Base-by-base conservation (phyloP, 2,329 filamentous ascomycete species). In the Ilyonectria robusta region DNA sequence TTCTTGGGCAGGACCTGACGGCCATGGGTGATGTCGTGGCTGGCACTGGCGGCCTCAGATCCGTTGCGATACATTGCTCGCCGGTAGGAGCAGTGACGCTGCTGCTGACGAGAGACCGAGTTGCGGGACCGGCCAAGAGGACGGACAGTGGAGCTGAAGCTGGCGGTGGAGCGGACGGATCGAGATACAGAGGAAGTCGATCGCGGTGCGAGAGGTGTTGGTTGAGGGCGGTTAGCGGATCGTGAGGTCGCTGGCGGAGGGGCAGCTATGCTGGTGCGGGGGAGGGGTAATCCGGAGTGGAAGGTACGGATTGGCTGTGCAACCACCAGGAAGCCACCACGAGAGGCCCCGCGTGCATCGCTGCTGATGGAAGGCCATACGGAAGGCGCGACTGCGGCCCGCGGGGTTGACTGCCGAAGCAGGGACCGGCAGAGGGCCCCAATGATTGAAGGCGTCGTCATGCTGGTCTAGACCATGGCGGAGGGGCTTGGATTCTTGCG, bases 1-100 rank as follows among this genome's bases (percentile, higher is more conserved):
- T 98, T 97, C 82, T 91, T 91, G 59, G 95, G 96, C 75, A 98
- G 87, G 72, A 98, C 92, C 85, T 97, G 93, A 76, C 95, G 91
- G 44, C 72, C 75, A 19, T 77, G 82, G 60, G 57, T 65, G 15
- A 76, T 54, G 65, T 77, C 73, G 59, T 71, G 75, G 63, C 69
- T 75, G 23, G 70, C 67, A 26, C 72, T 73, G 65, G 68, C 62
- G 55, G 68, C 51, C 48, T 76, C 74, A 55, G 64, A 61, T 55
- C 66, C 74, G 68, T 76, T 76, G 59, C 74, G 72, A 75, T 72
- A 70, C 74, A 76, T 76, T 65, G 74, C 74, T 74, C 74, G 73
- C 46, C 74, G 72, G 71, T 75, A 76, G 48, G 74, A 76, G 70
- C 74, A 76, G 67, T 74, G 62, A 54, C 74, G 73, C 59, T 72